Conservation (phyloP, 2,329 filamentous ascomycete genomes). For the Daldinia sp. region DNA sequence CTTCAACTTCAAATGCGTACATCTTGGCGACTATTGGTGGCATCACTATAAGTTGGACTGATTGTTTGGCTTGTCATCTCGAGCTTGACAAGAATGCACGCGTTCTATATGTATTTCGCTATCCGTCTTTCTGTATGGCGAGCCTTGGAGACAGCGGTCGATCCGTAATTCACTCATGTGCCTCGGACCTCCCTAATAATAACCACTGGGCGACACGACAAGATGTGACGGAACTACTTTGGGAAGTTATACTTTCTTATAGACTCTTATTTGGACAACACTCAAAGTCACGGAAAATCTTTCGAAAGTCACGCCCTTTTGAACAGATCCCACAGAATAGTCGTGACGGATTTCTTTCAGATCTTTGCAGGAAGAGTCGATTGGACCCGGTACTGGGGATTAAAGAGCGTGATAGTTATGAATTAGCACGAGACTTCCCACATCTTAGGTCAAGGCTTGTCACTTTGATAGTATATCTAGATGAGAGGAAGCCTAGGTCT, state of each 20-base stretch:
- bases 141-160: neutral
- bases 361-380: neutral
- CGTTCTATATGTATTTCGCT: slow-evolving; percentile 45
- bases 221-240: neutral
- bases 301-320: slow-evolving; percentile 1
- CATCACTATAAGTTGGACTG: slow-evolving; percentile 1
- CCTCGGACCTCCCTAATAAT: neutral
- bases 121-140: slow-evolving; percentile 19
- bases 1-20: neutral
- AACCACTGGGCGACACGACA: neutral
- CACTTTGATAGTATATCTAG: neutral
- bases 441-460: neutral
- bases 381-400: neutral
- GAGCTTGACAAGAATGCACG: slow-evolving; percentile 42
- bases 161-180: neutral
- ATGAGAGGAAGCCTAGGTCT: neutral
- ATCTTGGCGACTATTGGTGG: neutral
- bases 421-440: neutral
- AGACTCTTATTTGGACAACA: neutral
- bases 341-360: neutral
- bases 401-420: neutral
- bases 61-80: slow-evolving; percentile 43
- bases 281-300: neutral
- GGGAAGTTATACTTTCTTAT: neutral
- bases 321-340: neutral